A percentile compares a stretch with the other conserved stretches of the same genome.
phyloP scores from a whole-genome alignment of 2,329 filamentous ascomycete genomes.

The Aureobasidium sp. region DNA sequence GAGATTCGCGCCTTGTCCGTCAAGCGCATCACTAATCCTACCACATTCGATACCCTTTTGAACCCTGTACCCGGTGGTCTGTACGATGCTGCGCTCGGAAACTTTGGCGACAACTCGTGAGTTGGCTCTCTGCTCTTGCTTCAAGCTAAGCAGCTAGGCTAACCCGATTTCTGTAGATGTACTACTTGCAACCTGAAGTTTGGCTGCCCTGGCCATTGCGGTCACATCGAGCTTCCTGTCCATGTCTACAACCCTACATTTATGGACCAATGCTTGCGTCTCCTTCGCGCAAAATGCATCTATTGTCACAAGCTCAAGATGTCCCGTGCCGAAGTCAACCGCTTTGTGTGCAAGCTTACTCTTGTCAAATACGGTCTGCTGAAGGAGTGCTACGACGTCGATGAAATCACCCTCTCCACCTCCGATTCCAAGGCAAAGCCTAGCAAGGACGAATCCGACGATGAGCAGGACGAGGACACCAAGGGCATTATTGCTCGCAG shows the following conservation, averaged over 20 bases:
- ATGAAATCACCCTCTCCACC: slow-evolving; percentile 38
- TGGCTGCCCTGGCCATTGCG: slow-evolving; percentile 84
- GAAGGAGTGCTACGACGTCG: slow-evolving; percentile 53
- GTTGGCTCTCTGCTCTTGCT: slow-evolving; percentile 27
- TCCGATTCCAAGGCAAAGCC: slow-evolving; percentile 19
- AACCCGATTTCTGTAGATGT: slow-evolving; percentile 52
- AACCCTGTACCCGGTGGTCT: slow-evolving; percentile 86
- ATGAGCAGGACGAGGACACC: slow-evolving; percentile 55
- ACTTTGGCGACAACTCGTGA: slow-evolving; percentile 79
- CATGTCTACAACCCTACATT: slow-evolving; percentile 96
- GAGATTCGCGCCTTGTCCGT: slow-evolving; percentile 89
- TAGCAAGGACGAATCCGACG: slow-evolving; percentile 47
- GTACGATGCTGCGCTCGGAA: slow-evolving; percentile 85
- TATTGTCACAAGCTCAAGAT: slow-evolving; percentile 87
- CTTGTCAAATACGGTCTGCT: slow-evolving; percentile 80
- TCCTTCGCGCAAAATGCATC: slow-evolving; percentile 79
- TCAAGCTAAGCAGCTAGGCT: slow-evolving; percentile 6
- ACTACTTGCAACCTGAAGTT: slow-evolving; percentile 83
- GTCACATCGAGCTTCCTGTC: slow-evolving; percentile 89
- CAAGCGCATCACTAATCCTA: slow-evolving; percentile 86
- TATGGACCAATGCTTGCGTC: slow-evolving; percentile 80
- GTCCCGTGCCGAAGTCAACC: slow-evolving; percentile 66
- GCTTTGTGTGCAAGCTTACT: slow-evolving; percentile 75
- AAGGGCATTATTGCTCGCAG: slow-evolving; percentile 49
- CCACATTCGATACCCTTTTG: slow-evolving; percentile 86